Evolutionary conservation across 257 asterid species (phyloP), one percentile per base, ranked within the genome.

Genomic region (Forsythia suspensa): DNA sequence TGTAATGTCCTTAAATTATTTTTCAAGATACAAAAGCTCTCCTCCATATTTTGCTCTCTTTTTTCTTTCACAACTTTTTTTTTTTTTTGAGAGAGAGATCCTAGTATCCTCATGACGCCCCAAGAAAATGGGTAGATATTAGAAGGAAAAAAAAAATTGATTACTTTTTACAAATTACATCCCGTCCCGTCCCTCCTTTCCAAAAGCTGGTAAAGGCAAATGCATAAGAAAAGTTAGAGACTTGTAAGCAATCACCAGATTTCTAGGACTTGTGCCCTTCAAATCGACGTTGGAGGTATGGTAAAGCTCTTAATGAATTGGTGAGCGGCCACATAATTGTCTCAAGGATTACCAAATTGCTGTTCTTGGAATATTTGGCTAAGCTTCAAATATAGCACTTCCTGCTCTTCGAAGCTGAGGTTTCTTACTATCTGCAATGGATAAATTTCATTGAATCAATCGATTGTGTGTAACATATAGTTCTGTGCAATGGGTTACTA

Each of bases 371-470:
- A 85, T 74, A 87, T 82, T 71, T 89, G 89, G 63, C 94, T 88
- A 34, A 91, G 92, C 87, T 82, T 89, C 51, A 69, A 38, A 71
- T 89, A 84, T 5, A 91, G 88, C 46, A 82, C 77, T 73, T 84
- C 88, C 76, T 89, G 94, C 84, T 91, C 91, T 77, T 89, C 91
- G 41, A 85, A 86, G 79, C 84, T 89, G 74, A 91, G 87, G 86
- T 85, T 85, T 77, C 91, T 83, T 74, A 79, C 78, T 74, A 91
- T 89, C 96, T 89, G 90, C 88, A 86, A 67, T 10, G 37, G 9
- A 59, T 18, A 48, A 66, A 24, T 70, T 63, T 57, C 29, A 37
- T n/a, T 39, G 42, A 29, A 10, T 81, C 57, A 77, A 36, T 29
- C 16, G 18, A 29, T 63, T 63, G 24, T 11, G 40, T 63, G 70